Evolutionary conservation across 2,329 filamentous ascomycete genomes (phyloP).

Genomic region (Neonectria faginata): DNA sequence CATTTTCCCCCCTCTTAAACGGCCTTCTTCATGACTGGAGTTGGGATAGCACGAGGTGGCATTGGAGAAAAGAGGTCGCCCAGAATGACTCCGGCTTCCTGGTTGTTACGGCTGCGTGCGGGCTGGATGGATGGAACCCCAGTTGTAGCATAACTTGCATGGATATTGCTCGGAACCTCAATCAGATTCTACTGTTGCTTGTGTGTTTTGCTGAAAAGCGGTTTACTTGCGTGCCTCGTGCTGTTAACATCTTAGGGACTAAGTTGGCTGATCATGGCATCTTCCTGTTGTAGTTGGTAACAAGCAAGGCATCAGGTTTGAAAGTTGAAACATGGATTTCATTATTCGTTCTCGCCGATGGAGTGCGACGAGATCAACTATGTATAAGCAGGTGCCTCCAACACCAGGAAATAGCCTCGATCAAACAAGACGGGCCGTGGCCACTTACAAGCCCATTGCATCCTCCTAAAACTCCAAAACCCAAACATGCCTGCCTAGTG

Average conservation of each 20-base stretch:
- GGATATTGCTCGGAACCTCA: conserved; percentile 25
- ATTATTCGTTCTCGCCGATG: conserved; percentile 11
- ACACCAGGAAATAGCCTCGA: neutral
- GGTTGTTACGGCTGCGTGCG: conserved; percentile 8
- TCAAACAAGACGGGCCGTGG: neutral
- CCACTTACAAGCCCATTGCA: neutral
- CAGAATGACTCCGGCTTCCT: conserved; percentile 21
- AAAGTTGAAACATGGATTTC: conserved; percentile 6
- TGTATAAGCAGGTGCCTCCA: neutral
- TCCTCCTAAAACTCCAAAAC: conserved; percentile 15
- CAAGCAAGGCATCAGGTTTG: neutral
- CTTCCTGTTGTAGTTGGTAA: neutral
- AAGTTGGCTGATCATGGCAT: neutral
- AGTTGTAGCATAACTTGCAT: conserved; percentile 16
- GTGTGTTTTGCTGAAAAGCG: neutral
- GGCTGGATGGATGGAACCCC: conserved; percentile 9
- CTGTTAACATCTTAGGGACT: neutral
- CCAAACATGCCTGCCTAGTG: conserved; percentile 21
- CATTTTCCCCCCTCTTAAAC: conserved; percentile 18
- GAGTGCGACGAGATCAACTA: neutral
- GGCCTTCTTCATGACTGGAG: conserved; percentile 26
- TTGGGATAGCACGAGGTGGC: conserved; percentile 25
- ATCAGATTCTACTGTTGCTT: conserved; percentile 27
- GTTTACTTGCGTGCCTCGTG: neutral
- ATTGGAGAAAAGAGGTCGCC: conserved; percentile 13